Evolutionary conservation across 306 rosid species (phyloP), one percentile per base, ranked within the genome.

Genomic region (Dicorynia guianensis): DNA sequence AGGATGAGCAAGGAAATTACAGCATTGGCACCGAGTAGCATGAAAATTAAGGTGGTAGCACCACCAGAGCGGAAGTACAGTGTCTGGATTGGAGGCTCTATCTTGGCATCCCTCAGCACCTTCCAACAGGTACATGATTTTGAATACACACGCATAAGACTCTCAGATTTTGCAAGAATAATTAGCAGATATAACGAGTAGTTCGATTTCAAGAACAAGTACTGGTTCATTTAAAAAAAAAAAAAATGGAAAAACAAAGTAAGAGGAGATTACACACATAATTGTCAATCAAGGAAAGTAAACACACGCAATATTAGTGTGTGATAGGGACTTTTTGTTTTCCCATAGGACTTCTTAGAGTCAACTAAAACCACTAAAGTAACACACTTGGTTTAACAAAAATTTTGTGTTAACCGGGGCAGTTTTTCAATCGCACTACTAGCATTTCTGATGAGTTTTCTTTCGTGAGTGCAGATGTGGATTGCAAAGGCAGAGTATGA

Each of bases 401-500:
- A 38, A 65, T 55, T 50, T 47, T 8, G 38, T 53, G 44, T 25
- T 60, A 42, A 62, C 65, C 18, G 46, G 48, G 19, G 69, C 8
- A 25, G 42, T 52, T 57, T 39, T 63, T 4, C 11, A 1, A 38
- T 36, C 13, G 18, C 62, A 19, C 52, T 64, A 11, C 18, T 2
- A 54, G 72, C 43, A 56, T 66, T 44, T 65, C 52, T 81, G 73
- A 71, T 71, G 44, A 55, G 13, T 78, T 63, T 62, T 47, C 53
- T 7, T 56, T 55, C 72, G 5, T 69, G 33, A 38, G 54, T 65
- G 83, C 89, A 94, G 98, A 94, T 94, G 98, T 94, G 98, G 98
- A 94, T 93, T 71, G 89, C 97, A 25, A 89, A 93, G 86, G 91
- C 98, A 9, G 98, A 93, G 77, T 93, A 91, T 67, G 98, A 93